Conservation (phyloP, 257 asterid species). For the Solanum paucissectum region DNA sequence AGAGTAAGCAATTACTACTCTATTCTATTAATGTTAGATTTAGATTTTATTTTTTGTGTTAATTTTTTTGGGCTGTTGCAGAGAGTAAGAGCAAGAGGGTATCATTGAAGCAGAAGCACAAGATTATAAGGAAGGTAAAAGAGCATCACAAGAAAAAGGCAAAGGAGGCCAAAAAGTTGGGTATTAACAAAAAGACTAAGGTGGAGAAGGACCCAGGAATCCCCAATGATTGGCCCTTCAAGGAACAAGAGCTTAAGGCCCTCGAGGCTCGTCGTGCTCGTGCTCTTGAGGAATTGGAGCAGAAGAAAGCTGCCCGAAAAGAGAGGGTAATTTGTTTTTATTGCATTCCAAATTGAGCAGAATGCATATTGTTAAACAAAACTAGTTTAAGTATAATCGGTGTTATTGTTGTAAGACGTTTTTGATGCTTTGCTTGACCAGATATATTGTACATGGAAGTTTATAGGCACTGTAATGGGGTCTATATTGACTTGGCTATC, state of each 20-base stretch:
- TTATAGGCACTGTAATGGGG: background rate
- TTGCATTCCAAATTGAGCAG: background rate
- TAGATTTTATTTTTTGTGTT: background rate
- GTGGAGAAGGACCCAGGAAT: conserved; percentile 88
- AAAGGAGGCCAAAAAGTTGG: conserved; percentile 76
- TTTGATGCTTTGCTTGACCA: background rate
- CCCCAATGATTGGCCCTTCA: conserved; percentile 93
- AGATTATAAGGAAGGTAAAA: conserved; percentile 68
- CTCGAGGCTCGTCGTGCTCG: conserved; percentile 74
- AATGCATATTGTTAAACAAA: background rate
- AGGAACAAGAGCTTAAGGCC: conserved; percentile 90
- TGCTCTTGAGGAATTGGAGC: conserved; percentile 62
- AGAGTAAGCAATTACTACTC: conserved; percentile 31
- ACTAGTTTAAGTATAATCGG: background rate
- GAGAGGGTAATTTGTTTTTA: conserved; percentile 50
- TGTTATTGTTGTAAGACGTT: background rate
- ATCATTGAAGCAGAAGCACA: conserved; percentile 71
- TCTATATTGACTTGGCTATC: background rate
- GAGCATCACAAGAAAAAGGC: conserved; percentile 92
- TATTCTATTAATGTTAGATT: background rate
- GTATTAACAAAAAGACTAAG: conserved; percentile 42
- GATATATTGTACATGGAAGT: background rate
- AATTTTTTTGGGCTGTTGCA: conserved; percentile 2
- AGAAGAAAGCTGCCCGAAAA: conserved; percentile 83
- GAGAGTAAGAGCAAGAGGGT: conserved; percentile 96